Conservation (phyloP, 2,329 filamentous ascomycete species). For the Helicocarpus griseus region DNA sequence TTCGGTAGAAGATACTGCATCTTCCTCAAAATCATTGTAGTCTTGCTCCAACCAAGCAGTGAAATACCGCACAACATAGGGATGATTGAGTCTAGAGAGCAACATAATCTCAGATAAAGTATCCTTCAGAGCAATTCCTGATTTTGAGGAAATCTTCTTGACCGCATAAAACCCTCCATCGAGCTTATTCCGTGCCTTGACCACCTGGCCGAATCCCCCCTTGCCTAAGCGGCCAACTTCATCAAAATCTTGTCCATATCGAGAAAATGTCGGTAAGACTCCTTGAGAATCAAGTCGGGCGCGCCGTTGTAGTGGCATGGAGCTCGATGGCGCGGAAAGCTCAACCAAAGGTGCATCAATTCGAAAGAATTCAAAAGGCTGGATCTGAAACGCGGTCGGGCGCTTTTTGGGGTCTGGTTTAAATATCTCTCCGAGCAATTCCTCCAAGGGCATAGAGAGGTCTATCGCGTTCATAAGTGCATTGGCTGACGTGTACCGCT, state of each 20-base stretch:
- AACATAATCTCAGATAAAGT: constrained; percentile 80
- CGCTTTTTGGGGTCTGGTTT: constrained; percentile 74
- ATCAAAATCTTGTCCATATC: constrained; percentile 82
- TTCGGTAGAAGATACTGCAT: constrained; percentile 33
- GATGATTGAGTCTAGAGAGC: constrained; percentile 86
- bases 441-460: constrained; percentile 65
- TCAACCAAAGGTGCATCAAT: constrained; percentile 28
- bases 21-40: constrained; percentile 30
- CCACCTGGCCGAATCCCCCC: constrained; percentile 91
- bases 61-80: constrained; percentile 80
- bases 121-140: constrained; percentile 49
- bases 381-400: constrained; percentile 67
- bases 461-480: constrained; percentile 61
- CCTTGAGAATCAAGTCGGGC: constrained; percentile 55
- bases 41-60: constrained; percentile 86
- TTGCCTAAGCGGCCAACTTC: constrained; percentile 83
- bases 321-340: constrained; percentile 31
- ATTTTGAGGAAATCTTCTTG: constrained; percentile 86
- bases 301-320: constrained; percentile 38
- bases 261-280: constrained; percentile 49
- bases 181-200: constrained; percentile 88
- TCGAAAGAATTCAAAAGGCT: constrained; percentile 43
- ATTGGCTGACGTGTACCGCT: constrained; percentile 69
- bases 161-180: constrained; percentile 92
- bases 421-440: constrained; percentile 77